Percentiles rank a stretch among this genome's conserved stretches.
phyloP scores from a whole-genome alignment of 1,139 yeast genomes.

The Magnusiomyces suaveolens region DNA sequence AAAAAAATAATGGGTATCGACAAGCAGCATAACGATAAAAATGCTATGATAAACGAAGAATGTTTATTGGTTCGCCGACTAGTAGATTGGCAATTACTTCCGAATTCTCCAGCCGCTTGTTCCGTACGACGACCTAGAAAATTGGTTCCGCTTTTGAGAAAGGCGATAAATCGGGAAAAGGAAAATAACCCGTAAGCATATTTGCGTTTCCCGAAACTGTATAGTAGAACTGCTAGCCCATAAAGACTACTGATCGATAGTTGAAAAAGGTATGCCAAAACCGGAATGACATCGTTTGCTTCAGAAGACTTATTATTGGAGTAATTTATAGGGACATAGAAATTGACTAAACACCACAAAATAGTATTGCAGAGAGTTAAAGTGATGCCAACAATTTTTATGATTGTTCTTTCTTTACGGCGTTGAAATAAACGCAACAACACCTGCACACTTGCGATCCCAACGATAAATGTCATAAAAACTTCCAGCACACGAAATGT shows the following conservation, averaged over 20 bases:
- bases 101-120: not conserved
- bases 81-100: not conserved
- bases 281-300: constrained; percentile 43
- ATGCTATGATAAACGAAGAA: constrained; percentile 42
- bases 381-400: constrained; percentile 51
- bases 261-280: constrained; percentile 64
- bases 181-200: constrained; percentile 32
- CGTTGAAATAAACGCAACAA: constrained; percentile 62
- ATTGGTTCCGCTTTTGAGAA: not conserved
- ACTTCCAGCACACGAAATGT: constrained; percentile 55
- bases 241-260: constrained; percentile 66
- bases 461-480: constrained; percentile 50
- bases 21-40: constrained; percentile 49
- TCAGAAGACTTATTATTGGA: constrained; percentile 34
- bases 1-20: constrained; percentile 66
- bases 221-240: constrained; percentile 56
- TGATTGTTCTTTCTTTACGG: constrained; percentile 54
- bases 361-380: constrained; percentile 38
- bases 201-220: constrained; percentile 47
- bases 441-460: constrained; percentile 70
- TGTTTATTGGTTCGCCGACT: not conserved
- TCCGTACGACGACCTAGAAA: not conserved
- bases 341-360: constrained; percentile 18
- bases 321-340: constrained; percentile 23
- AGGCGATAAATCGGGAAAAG: not conserved